Conservation (phyloP, 2,329 filamentous ascomycete species). For the Calonectria pauciramosa region DNA sequence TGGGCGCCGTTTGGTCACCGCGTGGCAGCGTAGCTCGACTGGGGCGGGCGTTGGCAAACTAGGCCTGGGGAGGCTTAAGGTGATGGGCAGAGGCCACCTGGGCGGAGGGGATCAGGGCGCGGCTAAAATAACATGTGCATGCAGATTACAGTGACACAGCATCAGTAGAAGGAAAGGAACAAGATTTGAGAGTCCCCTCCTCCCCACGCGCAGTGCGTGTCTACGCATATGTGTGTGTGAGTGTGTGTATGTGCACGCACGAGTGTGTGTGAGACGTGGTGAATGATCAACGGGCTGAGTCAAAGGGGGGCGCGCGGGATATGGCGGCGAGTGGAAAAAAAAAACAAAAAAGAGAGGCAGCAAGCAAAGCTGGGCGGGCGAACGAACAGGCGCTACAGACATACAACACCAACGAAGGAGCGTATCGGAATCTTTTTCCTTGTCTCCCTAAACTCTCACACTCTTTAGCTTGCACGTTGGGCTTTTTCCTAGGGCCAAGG, state of each 20-base stretch:
- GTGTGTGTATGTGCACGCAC: neutral
- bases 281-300: neutral
- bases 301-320: neutral
- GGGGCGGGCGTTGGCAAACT: neutral
- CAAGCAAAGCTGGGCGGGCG: neutral
- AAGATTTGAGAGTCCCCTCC: neutral
- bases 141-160: constrained; percentile 10
- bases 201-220: neutral
- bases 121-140: constrained; percentile 11
- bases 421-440: neutral
- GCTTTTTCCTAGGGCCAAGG: neutral
- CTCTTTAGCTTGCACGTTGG: neutral
- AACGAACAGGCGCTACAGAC: neutral
- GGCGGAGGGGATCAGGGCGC: neutral
- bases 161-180: neutral
- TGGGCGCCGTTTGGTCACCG: constrained; percentile 9
- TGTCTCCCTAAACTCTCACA: neutral
- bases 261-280: constrained; percentile 4
- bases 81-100: neutral
- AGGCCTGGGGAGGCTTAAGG: constrained; percentile 3
- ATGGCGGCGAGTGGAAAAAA: neutral
- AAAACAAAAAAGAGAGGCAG: neutral
- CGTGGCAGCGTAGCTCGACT: constrained; percentile 3
- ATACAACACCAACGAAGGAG: neutral
- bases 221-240: neutral